Base-by-base conservation (phyloP, 2,329 filamentous ascomycete genomes). In the Penicillium sp. region DNA sequence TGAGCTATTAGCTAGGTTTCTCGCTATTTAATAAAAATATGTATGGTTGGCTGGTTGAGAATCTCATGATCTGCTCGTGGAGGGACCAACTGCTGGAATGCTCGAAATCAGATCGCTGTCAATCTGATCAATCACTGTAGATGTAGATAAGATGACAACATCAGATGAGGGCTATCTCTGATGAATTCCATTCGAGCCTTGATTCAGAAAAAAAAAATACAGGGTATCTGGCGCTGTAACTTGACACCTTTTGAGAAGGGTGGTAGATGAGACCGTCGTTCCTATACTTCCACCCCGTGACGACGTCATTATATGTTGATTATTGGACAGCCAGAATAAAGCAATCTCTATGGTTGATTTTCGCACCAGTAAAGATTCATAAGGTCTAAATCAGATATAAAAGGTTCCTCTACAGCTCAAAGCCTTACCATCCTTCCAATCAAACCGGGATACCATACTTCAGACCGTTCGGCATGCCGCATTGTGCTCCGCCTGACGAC, bases 401-500 rank as follows among this genome's bases (percentile, higher is more conserved):
- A 51, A 15, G 4, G 42, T 1, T 45, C 12, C 2, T 24, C n/a
- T 13, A 22, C 9, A 51, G 19, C 10, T 15, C 10, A 13, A 24
- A 19, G 10, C 7, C 28, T 42, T 26, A 28, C 17, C 30, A 40
- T 49, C 37, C 40, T 30, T 9, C 12, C 40, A 17, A 8, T 10
- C 1, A 7, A 19, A 15, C 22, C 57, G 57, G 57, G 30, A 60
- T 64, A 22, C 55, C 45, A 45, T 55, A 13, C 30, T 26, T 44
- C 24, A 57, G 42, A 56, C 19, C 40, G 44, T 47, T 61, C 60
- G 63, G 64, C 44, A 58, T 68, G 38, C 60, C 65, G 67, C 44
- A 56, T 30, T 37, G 50, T 62, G 56, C 69, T 67, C 70, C 66
- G 67, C 68, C 53, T 40, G 53, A 72, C 73, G 68, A 72, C 65